Evolutionary conservation across 805 yeast genomes (phyloP).

Genomic region (Monosporozyma servazzii): DNA sequence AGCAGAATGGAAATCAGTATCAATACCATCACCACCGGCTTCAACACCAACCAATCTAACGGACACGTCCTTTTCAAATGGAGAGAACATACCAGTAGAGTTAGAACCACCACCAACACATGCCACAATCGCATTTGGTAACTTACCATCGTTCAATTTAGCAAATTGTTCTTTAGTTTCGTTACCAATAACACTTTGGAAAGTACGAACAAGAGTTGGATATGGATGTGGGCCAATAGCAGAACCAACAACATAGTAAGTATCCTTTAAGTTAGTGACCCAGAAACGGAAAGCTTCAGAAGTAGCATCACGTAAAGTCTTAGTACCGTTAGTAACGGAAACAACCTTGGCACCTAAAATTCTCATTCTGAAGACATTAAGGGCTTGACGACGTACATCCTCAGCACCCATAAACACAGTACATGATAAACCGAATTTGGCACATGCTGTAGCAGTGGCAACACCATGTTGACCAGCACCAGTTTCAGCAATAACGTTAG

Average conservation of each 20-base stretch:
- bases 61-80: conserved; percentile 71
- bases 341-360: conserved; percentile 93
- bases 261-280: conserved; percentile 79
- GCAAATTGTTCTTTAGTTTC: conserved; percentile 90
- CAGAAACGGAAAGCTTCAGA: conserved; percentile 93
- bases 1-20: conserved; percentile 85
- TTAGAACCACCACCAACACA: conserved; percentile 99
- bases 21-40: conserved; percentile 97
- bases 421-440: conserved; percentile 87
- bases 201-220: conserved; percentile 95
- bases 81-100: conserved; percentile 91
- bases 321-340: conserved; percentile 89
- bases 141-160: conserved; percentile 63
- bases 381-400: conserved; percentile 96
- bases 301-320: conserved; percentile 95
- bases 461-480: conserved; percentile 95
- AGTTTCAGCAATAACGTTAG: conserved; percentile 74
- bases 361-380: conserved; percentile 95
- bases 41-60: conserved; percentile 89
- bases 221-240: conserved; percentile 99
- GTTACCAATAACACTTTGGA: conserved; percentile 93
- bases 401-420: conserved; percentile 98
- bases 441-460: conserved; percentile 88
- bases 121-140: conserved; percentile 93
- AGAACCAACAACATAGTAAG: conserved; percentile 95